Percentiles rank a stretch among this genome's conserved stretches.
Evolutionary conservation across 805 yeast species (phyloP).

Genomic region (Candida nanaspora): DNA sequence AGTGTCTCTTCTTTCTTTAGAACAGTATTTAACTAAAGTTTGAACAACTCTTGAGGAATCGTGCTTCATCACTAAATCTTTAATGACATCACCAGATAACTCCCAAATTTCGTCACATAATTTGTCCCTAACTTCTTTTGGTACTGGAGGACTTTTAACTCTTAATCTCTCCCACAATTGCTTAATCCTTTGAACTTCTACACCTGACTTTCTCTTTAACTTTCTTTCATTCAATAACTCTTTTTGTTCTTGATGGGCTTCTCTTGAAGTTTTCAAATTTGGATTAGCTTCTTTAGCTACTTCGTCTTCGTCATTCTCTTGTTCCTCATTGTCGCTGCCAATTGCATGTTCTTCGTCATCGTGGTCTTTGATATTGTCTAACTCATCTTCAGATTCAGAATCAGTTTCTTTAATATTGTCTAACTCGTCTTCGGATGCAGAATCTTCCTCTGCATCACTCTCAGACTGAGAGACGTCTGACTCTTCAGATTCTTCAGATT

Average conservation of each 20-base stretch:
- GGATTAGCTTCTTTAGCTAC: conserved; percentile 23
- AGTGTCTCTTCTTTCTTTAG: conserved; percentile 68
- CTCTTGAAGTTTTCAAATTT: conserved; percentile 45
- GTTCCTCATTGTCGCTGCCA: conserved; percentile 20
- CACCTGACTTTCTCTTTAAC: conserved; percentile 80
- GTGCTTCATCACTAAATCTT: conserved; percentile 86
- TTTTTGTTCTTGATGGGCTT: conserved; percentile 79
- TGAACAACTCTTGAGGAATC: conserved; percentile 96
- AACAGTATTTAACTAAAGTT: conserved; percentile 80
- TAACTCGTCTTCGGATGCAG: conserved; percentile 4
- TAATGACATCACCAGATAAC: conserved; percentile 65
- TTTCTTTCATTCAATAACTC: conserved; percentile 75
- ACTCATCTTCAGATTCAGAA: conserved; percentile 21
- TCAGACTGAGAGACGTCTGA: conserved; percentile 9
- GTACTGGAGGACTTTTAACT: conserved; percentile 74
- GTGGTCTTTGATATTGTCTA: conserved; percentile 19
- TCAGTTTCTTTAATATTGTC: conserved; percentile 1
- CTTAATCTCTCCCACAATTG: conserved; percentile 86
- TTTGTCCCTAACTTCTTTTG: conserved; percentile 69
- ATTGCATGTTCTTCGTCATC: conserved; percentile 23
- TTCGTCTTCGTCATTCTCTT: conserved; percentile 22
- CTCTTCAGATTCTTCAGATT: background rate
- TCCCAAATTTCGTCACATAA: conserved; percentile 82
- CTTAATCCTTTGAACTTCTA: conserved; percentile 78
- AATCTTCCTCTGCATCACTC: conserved; percentile 6